A percentile compares a stretch with the other conserved stretches of the same genome.
phyloP scores from a whole-genome alignment of 2,329 filamentous ascomycete genomes.

The Trichophyton schoenleinii region DNA sequence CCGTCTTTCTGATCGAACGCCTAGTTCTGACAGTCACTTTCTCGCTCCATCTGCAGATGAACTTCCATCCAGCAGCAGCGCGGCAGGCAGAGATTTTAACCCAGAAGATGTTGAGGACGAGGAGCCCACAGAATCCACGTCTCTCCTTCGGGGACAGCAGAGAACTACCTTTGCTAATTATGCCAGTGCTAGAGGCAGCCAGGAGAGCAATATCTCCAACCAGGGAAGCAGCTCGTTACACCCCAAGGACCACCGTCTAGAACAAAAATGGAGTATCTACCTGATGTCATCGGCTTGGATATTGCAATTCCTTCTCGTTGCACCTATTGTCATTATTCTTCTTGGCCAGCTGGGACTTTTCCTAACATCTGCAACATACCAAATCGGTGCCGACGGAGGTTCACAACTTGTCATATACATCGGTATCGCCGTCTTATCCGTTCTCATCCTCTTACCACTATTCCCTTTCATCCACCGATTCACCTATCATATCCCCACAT shows the following conservation, averaged over 20 bases:
- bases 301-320: slow-evolving; percentile 68
- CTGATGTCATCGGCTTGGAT: slow-evolving; percentile 80
- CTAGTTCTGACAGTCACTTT: slow-evolving; percentile 27
- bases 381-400: slow-evolving; percentile 76
- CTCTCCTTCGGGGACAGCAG: slow-evolving; percentile 40
- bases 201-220: slow-evolving; percentile 18
- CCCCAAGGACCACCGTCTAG: slow-evolving; percentile 47
- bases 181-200: slow-evolving; percentile 25
- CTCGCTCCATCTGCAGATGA: slow-evolving; percentile 33
- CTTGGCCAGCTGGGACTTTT: slow-evolving; percentile 64
- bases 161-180: slow-evolving; percentile 46
- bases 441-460: slow-evolving; percentile 61
- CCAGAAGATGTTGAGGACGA: slow-evolving; percentile 28
- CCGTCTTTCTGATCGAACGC: slow-evolving; percentile 18
- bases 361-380: slow-evolving; percentile 57
- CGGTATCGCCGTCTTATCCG: slow-evolving; percentile 52
- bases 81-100: slow-evolving; percentile 13
- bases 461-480: slow-evolving; percentile 79
- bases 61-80: slow-evolving; percentile 11
- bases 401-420: slow-evolving; percentile 60
- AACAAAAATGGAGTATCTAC: slow-evolving; percentile 73
- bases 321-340: slow-evolving; percentile 64
- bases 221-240: slow-evolving; percentile 18
- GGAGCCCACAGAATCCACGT: slow-evolving; percentile 43
- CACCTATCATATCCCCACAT: slow-evolving; percentile 66